These are phyloP conservation scores for Monosporascus cannonballus DNA, from an alignment of 2,329 filamentous ascomycete species.

Conservation along the genomic window DNA sequence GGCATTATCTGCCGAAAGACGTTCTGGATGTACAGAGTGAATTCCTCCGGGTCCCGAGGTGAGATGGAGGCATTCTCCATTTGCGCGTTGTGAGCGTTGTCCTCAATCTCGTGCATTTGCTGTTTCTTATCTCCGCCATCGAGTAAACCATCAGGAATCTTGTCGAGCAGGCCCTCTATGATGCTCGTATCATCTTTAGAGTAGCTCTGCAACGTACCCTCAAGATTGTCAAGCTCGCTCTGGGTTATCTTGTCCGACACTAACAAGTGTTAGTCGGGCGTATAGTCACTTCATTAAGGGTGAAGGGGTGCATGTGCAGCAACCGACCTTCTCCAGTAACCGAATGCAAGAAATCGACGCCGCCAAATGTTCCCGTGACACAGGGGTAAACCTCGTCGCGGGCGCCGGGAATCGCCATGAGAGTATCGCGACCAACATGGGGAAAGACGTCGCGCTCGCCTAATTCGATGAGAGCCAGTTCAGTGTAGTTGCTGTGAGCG, in stretches of 20 bases:
- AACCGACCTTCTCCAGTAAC: constrained; percentile 61
- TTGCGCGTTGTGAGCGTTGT: constrained; percentile 67
- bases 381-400: constrained; percentile 67
- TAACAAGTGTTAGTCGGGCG: constrained; percentile 16
- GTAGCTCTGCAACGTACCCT: constrained; percentile 69
- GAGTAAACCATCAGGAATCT: constrained; percentile 75
- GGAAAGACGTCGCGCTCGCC: constrained; percentile 79
- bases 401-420: constrained; percentile 62
- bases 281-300: neutral
- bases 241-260: constrained; percentile 87
- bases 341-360: constrained; percentile 89
- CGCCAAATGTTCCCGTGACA: constrained; percentile 88
- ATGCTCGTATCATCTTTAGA: constrained; percentile 62
- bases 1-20: constrained; percentile 79
- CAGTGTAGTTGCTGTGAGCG: constrained; percentile 89
- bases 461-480: constrained; percentile 81
- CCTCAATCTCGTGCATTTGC: constrained; percentile 74
- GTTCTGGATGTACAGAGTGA: constrained; percentile 68
- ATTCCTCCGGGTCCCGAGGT: constrained; percentile 77
- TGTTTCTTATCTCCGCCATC: constrained; percentile 67
- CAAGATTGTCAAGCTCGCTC: constrained; percentile 82
- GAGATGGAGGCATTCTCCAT: constrained; percentile 69
- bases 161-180: constrained; percentile 72
- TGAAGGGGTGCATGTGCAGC: neutral
- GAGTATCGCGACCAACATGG: constrained; percentile 73